A percentile compares a stretch with the other conserved stretches of the same genome.
phyloP scores from a whole-genome alignment of 2,329 filamentous ascomycete genomes.

The Trichoderma sp. region DNA sequence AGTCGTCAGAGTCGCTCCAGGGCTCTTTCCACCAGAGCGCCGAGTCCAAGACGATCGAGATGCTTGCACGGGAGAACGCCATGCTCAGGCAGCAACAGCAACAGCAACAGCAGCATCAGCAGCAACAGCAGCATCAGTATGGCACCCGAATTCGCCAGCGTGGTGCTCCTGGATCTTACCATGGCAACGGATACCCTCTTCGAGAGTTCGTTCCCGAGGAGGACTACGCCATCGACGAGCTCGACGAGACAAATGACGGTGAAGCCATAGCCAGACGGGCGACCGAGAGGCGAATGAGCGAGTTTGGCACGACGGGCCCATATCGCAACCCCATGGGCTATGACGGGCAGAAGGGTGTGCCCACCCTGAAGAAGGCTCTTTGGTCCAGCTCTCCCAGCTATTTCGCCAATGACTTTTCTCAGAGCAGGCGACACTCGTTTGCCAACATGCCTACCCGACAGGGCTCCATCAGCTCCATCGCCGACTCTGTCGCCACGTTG shows the following conservation, averaged over 20 bases:
- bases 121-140: slow-evolving; percentile 54
- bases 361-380: slow-evolving; percentile 62
- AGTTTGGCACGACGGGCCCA: slow-evolving; percentile 51
- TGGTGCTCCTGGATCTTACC: slow-evolving; percentile 59
- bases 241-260: slow-evolving; percentile 63
- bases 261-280: slow-evolving; percentile 52
- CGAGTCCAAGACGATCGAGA: slow-evolving; percentile 65
- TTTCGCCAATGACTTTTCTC: slow-evolving; percentile 64
- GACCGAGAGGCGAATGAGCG: slow-evolving; percentile 58
- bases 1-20: slow-evolving; percentile 52
- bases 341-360: slow-evolving; percentile 65
- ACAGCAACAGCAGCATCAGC: slow-evolving; percentile 52
- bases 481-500: slow-evolving; percentile 52
- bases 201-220: slow-evolving; percentile 64
- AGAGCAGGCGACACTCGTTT: slow-evolving; percentile 80
- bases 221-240: slow-evolving; percentile 72
- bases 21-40: slow-evolving; percentile 56
- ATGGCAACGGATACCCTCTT: slow-evolving; percentile 61
- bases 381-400: slow-evolving; percentile 75
- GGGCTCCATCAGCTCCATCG: slow-evolving; percentile 63
- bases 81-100: slow-evolving; percentile 58
- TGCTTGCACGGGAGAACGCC: slow-evolving; percentile 64
- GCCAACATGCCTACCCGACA: slow-evolving; percentile 68
- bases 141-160: slow-evolving; percentile 59
- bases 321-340: slow-evolving; percentile 54